These are phyloP conservation scores for Thermomyces lanuginosus DNA, from an alignment of 2,329 filamentous ascomycete genomes.

Conservation along the genomic window DNA sequence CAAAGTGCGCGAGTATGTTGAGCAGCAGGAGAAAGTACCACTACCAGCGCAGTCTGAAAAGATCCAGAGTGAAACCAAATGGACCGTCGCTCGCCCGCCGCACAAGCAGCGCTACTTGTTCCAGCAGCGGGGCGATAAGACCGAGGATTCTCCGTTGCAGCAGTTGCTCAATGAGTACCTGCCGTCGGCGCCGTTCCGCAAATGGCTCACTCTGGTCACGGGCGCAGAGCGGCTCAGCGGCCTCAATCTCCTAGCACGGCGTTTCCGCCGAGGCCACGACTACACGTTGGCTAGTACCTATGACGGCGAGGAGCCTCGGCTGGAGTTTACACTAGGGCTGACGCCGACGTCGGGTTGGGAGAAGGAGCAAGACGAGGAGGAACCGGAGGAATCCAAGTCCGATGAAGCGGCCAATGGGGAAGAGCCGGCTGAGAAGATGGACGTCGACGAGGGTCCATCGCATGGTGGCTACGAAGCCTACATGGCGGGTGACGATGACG, in stretches of 20 bases:
- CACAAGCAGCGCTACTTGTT: conserved; percentile 94
- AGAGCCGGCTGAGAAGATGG: conserved; percentile 10
- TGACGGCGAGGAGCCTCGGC: conserved; percentile 49
- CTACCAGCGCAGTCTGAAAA: conserved; percentile 29
- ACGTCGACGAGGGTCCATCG: conserved; percentile 19
- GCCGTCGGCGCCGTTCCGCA: conserved; percentile 69
- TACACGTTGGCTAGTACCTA: conserved; percentile 88
- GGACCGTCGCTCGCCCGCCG: conserved; percentile 69
- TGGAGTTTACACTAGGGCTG: conserved; percentile 76
- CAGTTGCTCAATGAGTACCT: conserved; percentile 70
- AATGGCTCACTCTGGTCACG: conserved; percentile 77
- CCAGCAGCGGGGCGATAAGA: conserved; percentile 37
- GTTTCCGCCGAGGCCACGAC: conserved; percentile 74
- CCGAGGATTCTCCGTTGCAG: conserved; percentile 39
- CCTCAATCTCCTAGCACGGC: conserved; percentile 62
- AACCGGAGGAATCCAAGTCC: conserved; percentile 27
- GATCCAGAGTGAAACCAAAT: conserved; percentile 44
- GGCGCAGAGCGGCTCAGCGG: conserved; percentile 49
- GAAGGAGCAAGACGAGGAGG: conserved; percentile 44
- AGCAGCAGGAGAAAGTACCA: conserved; percentile 43
- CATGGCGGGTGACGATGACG: conserved; percentile 66
- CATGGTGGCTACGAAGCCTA: conserved; percentile 51
- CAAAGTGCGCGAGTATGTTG: conserved; percentile 54
- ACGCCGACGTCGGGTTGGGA: conserved; percentile 81
- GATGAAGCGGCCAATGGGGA: conserved; percentile 5